Conservation (phyloP, 2,329 filamentous ascomycete species). For the Acephala macrosclerotiorum region DNA sequence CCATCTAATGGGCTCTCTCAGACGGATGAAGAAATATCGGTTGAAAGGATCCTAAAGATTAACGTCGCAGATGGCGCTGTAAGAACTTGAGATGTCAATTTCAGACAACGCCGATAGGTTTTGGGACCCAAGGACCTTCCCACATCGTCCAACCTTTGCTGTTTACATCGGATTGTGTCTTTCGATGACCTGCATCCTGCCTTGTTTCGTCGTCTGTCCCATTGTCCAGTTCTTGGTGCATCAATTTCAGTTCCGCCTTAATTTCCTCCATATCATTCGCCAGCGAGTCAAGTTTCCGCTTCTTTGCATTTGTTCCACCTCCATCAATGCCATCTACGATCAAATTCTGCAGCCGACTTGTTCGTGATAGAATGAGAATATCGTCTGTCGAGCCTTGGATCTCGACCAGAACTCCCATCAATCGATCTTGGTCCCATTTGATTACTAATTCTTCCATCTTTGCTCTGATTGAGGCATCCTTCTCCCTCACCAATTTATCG, state of each 20-base stretch:
- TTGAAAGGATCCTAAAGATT: background rate
- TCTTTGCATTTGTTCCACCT: background rate
- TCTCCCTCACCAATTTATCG: constrained; percentile 30
- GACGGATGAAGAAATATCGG: background rate
- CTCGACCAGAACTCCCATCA: constrained; percentile 36
- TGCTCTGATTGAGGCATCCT: constrained; percentile 35
- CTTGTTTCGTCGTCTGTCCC: constrained; percentile 24
- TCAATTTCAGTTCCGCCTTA: constrained; percentile 32
- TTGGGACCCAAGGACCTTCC: constrained; percentile 61
- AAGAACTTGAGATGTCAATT: background rate
- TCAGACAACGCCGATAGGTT: constrained; percentile 61
- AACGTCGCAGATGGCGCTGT: background rate
- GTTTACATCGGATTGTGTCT: constrained; percentile 17
- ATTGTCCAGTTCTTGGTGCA: constrained; percentile 34
- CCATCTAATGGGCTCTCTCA: background rate
- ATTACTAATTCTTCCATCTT: constrained; percentile 27
- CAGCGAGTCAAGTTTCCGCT: background rate
- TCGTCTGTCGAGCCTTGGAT: constrained; percentile 31
- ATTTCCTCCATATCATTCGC: constrained; percentile 28
- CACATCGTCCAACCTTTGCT: constrained; percentile 56
- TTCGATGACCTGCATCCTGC: constrained; percentile 16
- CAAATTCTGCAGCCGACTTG: constrained; percentile 51
- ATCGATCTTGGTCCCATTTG: constrained; percentile 31
- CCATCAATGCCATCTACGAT: constrained; percentile 42
- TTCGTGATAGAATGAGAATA: constrained; percentile 28